Percentiles rank a stretch among this genome's conserved stretches.
Evolutionary conservation across 352 stramenopile species (phyloP).

Genomic region (Hyaloperonospora arabidopsidis): DNA sequence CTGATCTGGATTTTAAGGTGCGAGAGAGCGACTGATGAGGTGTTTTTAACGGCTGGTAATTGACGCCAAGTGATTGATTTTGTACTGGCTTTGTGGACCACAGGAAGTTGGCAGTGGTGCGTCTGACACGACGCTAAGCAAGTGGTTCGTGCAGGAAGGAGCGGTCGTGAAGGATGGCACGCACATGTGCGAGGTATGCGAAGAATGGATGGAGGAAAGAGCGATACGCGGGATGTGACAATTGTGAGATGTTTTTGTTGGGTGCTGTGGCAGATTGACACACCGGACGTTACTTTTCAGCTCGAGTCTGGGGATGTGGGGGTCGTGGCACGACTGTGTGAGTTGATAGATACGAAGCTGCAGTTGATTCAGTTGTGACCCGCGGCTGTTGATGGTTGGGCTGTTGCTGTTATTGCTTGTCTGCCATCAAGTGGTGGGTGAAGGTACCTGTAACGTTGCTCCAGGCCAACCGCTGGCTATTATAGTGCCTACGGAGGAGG

Average conservation of each 20-base stretch:
- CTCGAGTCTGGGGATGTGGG: slow-evolving; percentile 75
- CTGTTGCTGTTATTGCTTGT: slow-evolving; percentile 1
- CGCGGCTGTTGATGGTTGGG: slow-evolving; percentile 6
- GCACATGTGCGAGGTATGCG: slow-evolving; percentile 67
- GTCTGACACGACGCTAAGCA: slow-evolving; percentile 54
- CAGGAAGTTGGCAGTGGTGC: slow-evolving; percentile 52
- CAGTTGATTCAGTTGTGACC: not conserved
- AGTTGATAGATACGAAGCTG: slow-evolving; percentile 6
- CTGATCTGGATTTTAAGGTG: slow-evolving; percentile 79
- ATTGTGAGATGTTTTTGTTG: slow-evolving; percentile 2
- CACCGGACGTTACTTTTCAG: slow-evolving; percentile 71
- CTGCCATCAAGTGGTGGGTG: slow-evolving; percentile 45
- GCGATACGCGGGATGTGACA: not conserved
- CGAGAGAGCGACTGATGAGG: not conserved
- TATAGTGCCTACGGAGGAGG: slow-evolving; percentile 58
- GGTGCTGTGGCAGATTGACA: slow-evolving; percentile 56
- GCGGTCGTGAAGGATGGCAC: slow-evolving; percentile 52
- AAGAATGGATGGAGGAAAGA: not conserved
- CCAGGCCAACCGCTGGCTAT: slow-evolving; percentile 66
- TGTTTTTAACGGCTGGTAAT: too few species aligned
- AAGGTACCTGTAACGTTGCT: slow-evolving; percentile 44
- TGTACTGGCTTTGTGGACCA: slow-evolving; percentile 1
- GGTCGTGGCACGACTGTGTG: slow-evolving; percentile 69
- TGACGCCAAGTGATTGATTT: too few species aligned
- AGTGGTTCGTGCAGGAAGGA: slow-evolving; percentile 70